Conservation (phyloP, 345 rosid species). For the Hibiscus mutabilis region DNA sequence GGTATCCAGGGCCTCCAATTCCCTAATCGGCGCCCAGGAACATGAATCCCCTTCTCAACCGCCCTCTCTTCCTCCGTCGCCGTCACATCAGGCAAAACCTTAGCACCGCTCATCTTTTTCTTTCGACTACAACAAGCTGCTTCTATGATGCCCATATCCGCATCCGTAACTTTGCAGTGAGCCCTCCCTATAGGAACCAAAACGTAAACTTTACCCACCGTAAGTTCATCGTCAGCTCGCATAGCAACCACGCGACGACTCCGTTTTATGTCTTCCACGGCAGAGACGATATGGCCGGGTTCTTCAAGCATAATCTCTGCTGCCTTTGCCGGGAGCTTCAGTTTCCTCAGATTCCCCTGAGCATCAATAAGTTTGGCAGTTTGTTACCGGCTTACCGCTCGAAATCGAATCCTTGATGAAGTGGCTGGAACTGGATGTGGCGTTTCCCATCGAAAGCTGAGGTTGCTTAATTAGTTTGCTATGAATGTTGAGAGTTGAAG, state of each 20-base stretch:
- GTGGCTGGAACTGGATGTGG: constrained; percentile 14
- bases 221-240: constrained; percentile 39
- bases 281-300: constrained; percentile 29
- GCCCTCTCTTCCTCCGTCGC: background rate
- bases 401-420: background rate
- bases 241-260: constrained; percentile 22
- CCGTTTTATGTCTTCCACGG: constrained; percentile 16
- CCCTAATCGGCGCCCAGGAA: background rate
- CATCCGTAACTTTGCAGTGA: constrained; percentile 20
- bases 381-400: background rate
- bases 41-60: background rate
- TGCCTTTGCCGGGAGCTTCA: constrained; percentile 28
- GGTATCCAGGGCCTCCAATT: constrained; percentile 27
- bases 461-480: background rate
- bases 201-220: constrained; percentile 29
- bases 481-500: background rate
- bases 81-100: constrained; percentile 25
- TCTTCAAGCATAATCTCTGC: constrained; percentile 53
- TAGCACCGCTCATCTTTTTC: constrained; percentile 20
- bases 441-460: constrained; percentile 28
- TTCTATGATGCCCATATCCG: constrained; percentile 21
- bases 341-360: constrained; percentile 20
- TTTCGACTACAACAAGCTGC: background rate
- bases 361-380: constrained; percentile 25
- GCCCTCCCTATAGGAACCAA: constrained; percentile 20